Percentiles rank a stretch among this genome's conserved stretches.
Conservation (phyloP, 2,329 filamentous ascomycete genomes). For the Intubia oerlemansii region DNA sequence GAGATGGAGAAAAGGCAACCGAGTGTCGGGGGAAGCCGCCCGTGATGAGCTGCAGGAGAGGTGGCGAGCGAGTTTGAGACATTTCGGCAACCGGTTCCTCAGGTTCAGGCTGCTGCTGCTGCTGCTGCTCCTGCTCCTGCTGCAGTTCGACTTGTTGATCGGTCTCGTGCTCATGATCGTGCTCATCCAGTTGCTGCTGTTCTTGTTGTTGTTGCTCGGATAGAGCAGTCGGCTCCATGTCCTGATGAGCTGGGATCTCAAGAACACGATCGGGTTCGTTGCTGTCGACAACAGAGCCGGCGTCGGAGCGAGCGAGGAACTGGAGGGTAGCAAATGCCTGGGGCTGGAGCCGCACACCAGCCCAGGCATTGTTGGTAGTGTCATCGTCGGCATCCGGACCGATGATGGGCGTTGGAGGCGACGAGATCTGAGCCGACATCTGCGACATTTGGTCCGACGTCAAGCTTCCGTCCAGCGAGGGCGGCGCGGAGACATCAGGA, state of each 20-base stretch:
- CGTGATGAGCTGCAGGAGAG: constrained; percentile 27
- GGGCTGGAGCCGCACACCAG: constrained; percentile 53
- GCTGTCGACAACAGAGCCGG: constrained; percentile 33
- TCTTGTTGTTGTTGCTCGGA: too few relatives aligned
- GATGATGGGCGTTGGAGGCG: constrained; percentile 64
- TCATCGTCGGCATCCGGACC: too few relatives aligned
- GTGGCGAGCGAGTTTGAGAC: constrained; percentile 31
- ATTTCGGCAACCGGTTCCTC: constrained; percentile 12
- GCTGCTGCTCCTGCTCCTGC: too few relatives aligned
- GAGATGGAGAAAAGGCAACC: constrained; percentile 21
- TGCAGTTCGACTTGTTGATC: too few relatives aligned
- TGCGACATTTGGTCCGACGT: constrained; percentile 67
- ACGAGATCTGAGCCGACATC: constrained; percentile 38
- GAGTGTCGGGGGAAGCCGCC: constrained; percentile 13
- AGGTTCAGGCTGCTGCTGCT: too few relatives aligned
- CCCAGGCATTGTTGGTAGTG: constrained; percentile 44
- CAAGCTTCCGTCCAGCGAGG: constrained; percentile 75
- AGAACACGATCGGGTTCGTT: constrained; percentile 33
- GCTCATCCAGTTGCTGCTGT: too few relatives aligned
- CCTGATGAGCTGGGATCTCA: too few relatives aligned
- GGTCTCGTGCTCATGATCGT: too few relatives aligned
- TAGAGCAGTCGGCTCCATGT: too few relatives aligned
- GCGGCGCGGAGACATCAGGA: constrained; percentile 58
- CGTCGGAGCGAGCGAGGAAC: constrained; percentile 38
- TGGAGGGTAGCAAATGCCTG: constrained; percentile 65